Base-by-base conservation (phyloP, 768 basidiomycete genomes). In the Mycena indigotica region DNA sequence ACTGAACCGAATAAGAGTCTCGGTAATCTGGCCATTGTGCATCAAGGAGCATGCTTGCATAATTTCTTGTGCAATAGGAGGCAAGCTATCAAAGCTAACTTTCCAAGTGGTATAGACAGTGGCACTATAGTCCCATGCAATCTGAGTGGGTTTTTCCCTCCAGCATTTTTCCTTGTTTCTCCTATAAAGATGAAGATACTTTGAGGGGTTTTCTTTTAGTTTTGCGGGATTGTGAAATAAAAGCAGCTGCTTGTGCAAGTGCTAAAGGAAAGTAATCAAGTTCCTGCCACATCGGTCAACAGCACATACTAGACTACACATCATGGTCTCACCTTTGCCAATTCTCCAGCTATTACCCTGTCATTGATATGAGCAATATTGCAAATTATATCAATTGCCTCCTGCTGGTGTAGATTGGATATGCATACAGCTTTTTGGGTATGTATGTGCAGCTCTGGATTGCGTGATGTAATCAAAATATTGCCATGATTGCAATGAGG, bases 31-130 rank as follows among this genome's bases (percentile, higher is more conserved):
- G 3, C 28, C 5, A 24, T n/a, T 19, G 26, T 56, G 55, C n/a
- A 56, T 48, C 5, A 56, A 48, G n/a, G 46, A 56, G 23, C 30
- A 48, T 8, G 50, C 29, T 32, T 39, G 46, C 45, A 56, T n/a
- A 19, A 56, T 16, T 24, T 8, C 17, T 5, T 4, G 12, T 8
- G 55, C 46, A n/a, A 5, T 23, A 23, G 28, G 23, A 24, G 15
- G 24, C 4, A 56, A 35, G 21, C 39, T 26, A 5, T 30, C 24
- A 40, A 56, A 56, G 38, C 55, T 56, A 8, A 56, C 35, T 29
- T 48, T 10, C 55, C 45, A 50, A 15, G 55, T 56, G 2, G 55
- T 56, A 32, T 56, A 50, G 2, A 50, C 55, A 48, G 55, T 38
- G 30, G 26, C 21, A 21, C 39, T 26, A 38, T 56, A 56, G 28